A percentile compares a stretch with the other conserved stretches of the same genome.
These are phyloP conservation scores for Trametes gibbosa DNA, from an alignment of 768 basidiomycete genomes.

Conservation along the genomic window DNA sequence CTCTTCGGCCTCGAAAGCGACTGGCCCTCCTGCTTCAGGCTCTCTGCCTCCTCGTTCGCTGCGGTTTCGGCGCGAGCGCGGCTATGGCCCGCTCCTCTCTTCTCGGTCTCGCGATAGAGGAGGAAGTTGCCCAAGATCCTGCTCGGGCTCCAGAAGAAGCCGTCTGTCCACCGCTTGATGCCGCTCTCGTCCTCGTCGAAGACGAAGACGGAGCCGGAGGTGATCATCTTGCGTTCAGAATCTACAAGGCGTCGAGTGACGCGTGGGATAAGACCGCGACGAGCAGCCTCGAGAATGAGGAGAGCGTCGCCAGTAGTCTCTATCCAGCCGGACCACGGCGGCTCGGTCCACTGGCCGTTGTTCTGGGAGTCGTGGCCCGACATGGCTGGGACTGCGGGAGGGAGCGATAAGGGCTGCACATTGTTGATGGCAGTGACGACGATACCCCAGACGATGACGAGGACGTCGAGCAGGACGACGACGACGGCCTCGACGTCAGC, in stretches of 20 bases:
- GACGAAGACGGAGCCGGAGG: conserved; percentile 91
- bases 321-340: conserved; percentile 93
- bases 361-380: conserved; percentile 28
- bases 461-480: conserved; percentile 24
- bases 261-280: conserved; percentile 84
- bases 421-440: conserved; percentile 17
- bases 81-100: conserved; percentile 65
- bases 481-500: conserved; percentile 36
- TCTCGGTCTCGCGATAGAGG: conserved; percentile 92
- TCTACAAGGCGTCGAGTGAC: conserved; percentile 92
- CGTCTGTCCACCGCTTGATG: conserved; percentile 98
- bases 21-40: conserved; percentile 30
- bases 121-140: conserved; percentile 93
- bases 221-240: conserved; percentile 89
- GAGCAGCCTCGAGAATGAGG: conserved; percentile 94
- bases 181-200: conserved; percentile 97
- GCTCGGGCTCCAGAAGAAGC: conserved; percentile 93
- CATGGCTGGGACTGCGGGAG: conserved; percentile 14
- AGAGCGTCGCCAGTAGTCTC: conserved; percentile 93
- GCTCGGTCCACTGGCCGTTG: conserved; percentile 63
- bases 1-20: conserved; percentile 65
- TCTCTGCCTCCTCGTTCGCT: conserved; percentile 36
- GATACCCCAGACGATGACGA: conserved; percentile 22
- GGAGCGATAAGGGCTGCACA: conserved; percentile 18
- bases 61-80: conserved; percentile 46